These are phyloP conservation scores for Cornus kousa DNA, from an alignment of 148 eudicot genomes.

Conservation along the genomic window DNA sequence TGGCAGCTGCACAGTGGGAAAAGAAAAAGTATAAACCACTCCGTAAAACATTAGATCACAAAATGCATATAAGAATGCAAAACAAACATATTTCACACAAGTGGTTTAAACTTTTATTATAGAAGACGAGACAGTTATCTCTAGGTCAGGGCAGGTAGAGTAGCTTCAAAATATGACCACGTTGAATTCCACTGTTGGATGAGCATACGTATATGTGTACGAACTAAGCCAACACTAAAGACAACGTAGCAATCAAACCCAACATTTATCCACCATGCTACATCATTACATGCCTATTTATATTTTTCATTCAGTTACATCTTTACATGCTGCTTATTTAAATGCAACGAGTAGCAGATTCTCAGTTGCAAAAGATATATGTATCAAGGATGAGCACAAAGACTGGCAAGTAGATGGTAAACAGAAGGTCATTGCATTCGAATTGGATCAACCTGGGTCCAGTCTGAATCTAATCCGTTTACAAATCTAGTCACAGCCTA, in stretches of 20 bases:
- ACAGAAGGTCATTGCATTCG: too few species aligned
- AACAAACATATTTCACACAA: background rate
- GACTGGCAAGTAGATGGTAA: background rate
- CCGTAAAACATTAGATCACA: background rate
- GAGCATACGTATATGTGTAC: background rate
- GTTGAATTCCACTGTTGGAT: background rate
- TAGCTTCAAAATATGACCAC: too few species aligned
- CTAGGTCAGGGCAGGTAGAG: background rate
- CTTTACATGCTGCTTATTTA: background rate
- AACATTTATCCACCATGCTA: background rate
- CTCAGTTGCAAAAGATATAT: background rate
- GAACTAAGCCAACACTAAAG: background rate
- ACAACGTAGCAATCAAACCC: background rate
- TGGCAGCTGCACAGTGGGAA: slow-evolving; percentile 55
- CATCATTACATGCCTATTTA: background rate
- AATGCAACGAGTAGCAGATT: background rate
- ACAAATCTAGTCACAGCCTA: background rate
- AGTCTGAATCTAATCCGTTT: too few species aligned
- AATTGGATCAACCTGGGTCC: too few species aligned
- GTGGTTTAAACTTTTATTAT: background rate
- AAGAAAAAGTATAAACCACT: background rate
- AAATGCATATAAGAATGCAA: background rate
- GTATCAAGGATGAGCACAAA: background rate
- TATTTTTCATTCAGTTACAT: too few species aligned
- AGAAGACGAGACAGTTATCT: background rate